Base-by-base conservation (phyloP, 73 alveolate species). In the Paramecium tetraurelia region DNA sequence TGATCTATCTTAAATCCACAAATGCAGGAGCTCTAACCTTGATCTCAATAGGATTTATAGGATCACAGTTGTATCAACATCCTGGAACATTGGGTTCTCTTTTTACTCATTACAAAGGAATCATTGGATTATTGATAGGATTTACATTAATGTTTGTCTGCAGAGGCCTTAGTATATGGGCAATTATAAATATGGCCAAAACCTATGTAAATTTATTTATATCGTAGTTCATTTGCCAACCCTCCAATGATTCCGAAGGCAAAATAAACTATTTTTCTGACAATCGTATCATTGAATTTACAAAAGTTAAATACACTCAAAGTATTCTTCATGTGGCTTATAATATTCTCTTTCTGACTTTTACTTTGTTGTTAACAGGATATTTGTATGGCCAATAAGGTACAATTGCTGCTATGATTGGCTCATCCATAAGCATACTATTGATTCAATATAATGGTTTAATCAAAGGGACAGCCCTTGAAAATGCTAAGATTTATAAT, bases 391-490 rank as follows among this genome's bases (percentile, higher is more conserved):
- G 90, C 3, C 7, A 80, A 80, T 59, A 40, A 38, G 70, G 70
- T 11, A 44, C 75, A 6, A 35, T 46, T 24, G 90, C 63, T 18
- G 4, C 46, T 10, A 31, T 80, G 57, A 46, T 80, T 43, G 90
- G 90, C 16, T 43, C 46, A 1, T 11, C 58, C 21, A 38, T 80
- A 21, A 35, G 76, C 14, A 3, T 21, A 22, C 8, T 40, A 2
- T 11, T 80, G 9, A 80, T 80, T 40, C 12, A 44, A 46, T 80
- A 31, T 46, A 44, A 46, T 44, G 70, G 53, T 5, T 35, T 80
- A 44, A 80, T 80, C 9, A 80, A 80, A 46, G 90, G 90, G 5
- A 41, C 90, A 80, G 44, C 90, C 7, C 72, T 80, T 31, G 90
- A 80, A 63, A 80, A 80, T 80, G 48, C 90, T 18, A 80, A 63